These are phyloP conservation scores for Candida ulmi DNA, from an alignment of 805 yeast genomes.

Conservation along the genomic window DNA sequence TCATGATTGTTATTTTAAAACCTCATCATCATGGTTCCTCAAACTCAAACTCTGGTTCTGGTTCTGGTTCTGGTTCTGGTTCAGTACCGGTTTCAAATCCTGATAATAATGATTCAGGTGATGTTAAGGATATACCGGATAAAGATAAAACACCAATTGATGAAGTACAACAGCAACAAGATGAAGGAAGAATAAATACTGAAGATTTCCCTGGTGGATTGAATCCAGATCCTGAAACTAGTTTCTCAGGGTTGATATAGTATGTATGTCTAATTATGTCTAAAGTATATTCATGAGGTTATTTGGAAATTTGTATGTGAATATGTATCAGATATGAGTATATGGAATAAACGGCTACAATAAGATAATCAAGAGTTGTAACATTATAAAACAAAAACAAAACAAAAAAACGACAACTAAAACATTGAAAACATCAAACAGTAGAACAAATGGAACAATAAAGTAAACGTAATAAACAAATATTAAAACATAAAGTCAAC, in stretches of 20 bases:
- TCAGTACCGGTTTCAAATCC: too few relatives aligned
- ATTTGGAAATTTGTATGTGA: too few relatives aligned
- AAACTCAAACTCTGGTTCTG: not conserved
- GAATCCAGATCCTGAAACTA: not conserved
- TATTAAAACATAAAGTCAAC: not conserved
- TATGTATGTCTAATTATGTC: not conserved
- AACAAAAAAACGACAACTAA: not conserved
- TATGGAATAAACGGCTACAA: not conserved
- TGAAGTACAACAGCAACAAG: not conserved
- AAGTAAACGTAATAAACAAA: not conserved
- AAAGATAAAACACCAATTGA: slow-evolving; percentile 8
- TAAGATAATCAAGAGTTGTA: not conserved
- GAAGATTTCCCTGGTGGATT: not conserved
- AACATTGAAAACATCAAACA: too few relatives aligned
- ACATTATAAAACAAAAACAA: not conserved
- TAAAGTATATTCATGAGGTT: too few relatives aligned
- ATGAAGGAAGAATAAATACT: too few relatives aligned
- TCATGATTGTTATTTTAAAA: slow-evolving; percentile 65
- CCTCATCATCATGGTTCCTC: slow-evolving; percentile 36
- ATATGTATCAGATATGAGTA: too few relatives aligned
- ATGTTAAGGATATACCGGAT: slow-evolving; percentile 6
- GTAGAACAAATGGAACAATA: too few relatives aligned
- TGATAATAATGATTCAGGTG: slow-evolving; percentile 1
- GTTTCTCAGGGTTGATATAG: too few relatives aligned
- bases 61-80: too few relatives aligned